Percentiles rank a stretch among this genome's conserved stretches.
phyloP scores from a whole-genome alignment of 1,139 yeast species.

The Diutina pseudorugosa region DNA sequence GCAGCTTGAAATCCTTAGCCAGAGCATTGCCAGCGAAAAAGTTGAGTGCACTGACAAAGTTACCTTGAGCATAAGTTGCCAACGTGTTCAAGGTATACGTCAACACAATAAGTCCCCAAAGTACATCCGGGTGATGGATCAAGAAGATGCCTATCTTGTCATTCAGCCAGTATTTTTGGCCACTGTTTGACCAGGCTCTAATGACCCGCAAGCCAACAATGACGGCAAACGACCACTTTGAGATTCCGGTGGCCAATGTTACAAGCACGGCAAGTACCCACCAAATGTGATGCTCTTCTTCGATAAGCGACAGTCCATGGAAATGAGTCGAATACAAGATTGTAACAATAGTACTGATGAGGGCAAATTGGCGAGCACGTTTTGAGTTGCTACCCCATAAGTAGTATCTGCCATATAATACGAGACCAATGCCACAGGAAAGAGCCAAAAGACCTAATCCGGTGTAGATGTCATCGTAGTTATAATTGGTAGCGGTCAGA shows the following conservation, averaged over 20 bases:
- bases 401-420: not conserved
- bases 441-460: not conserved
- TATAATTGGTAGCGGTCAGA: slow-evolving; percentile 1
- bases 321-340: slow-evolving; percentile 42
- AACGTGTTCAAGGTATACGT: slow-evolving; percentile 23
- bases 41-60: not conserved
- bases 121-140: slow-evolving; percentile 17
- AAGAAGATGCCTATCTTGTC: slow-evolving; percentile 33
- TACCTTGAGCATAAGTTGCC: slow-evolving; percentile 19
- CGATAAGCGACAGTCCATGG: slow-evolving; percentile 89
- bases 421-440: not conserved
- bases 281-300: slow-evolving; percentile 96
- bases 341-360: not conserved
- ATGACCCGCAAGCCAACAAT: slow-evolving; percentile 41
- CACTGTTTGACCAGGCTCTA: slow-evolving; percentile 85
- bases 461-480: not conserved
- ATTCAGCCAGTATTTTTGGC: slow-evolving; percentile 45
- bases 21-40: not conserved
- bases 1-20: slow-evolving; percentile 10
- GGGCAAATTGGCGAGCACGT: not conserved
- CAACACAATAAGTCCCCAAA: slow-evolving; percentile 38
- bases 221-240: slow-evolving; percentile 12
- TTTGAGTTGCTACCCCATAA: not conserved
- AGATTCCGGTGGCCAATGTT: not conserved
- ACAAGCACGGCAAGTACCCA: slow-evolving; percentile 52